Conservation (phyloP, 2,329 filamentous ascomycete species). For the Xylaria sp. region DNA sequence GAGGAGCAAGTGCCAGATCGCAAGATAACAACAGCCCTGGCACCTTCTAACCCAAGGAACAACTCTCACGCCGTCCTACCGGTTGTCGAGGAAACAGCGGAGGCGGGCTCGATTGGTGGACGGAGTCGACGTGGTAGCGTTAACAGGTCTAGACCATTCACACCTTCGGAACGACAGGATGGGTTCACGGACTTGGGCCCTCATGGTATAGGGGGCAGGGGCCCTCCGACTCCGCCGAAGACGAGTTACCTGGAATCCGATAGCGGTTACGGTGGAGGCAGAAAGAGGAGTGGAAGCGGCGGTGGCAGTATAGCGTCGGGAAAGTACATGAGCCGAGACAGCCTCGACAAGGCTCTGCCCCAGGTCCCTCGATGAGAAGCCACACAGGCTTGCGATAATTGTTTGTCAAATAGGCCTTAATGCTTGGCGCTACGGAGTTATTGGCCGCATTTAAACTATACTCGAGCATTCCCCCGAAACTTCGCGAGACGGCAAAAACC, state of each 20-base stretch:
- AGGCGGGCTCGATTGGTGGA: conserved; percentile 68
- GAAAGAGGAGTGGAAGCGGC: conserved; percentile 31
- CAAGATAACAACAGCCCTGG: conserved; percentile 33
- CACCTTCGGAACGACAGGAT: conserved; percentile 40
- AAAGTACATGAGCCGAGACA: conserved; percentile 54
- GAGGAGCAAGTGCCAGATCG: conserved; percentile 38
- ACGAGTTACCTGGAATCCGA: conserved; percentile 45
- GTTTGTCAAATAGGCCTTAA: conserved; percentile 16
- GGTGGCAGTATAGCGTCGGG: conserved; percentile 32
- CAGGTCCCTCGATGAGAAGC: conserved; percentile 49
- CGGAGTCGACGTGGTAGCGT: conserved; percentile 54
- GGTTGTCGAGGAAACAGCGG: conserved; percentile 87
- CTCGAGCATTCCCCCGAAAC: conserved; percentile 4
- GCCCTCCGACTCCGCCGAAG: conserved; percentile 54
- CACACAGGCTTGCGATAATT: background rate
- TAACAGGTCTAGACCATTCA: conserved; percentile 37
- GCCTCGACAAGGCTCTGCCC: conserved; percentile 63
- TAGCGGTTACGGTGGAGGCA: conserved; percentile 45
- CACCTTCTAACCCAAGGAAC: conserved; percentile 29
- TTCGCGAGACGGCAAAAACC: conserved; percentile 7
- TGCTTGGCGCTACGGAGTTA: conserved; percentile 1
- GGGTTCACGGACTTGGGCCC: conserved; percentile 39
- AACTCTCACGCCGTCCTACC: conserved; percentile 59
- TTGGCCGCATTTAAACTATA: conserved; percentile 5
- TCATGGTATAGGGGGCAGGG: conserved; percentile 36